Evolutionary conservation across 1,284 basidiomycete genomes (phyloP), one percentile per base, ranked within the genome.

Genomic region (Sporisorium graminicola): DNA sequence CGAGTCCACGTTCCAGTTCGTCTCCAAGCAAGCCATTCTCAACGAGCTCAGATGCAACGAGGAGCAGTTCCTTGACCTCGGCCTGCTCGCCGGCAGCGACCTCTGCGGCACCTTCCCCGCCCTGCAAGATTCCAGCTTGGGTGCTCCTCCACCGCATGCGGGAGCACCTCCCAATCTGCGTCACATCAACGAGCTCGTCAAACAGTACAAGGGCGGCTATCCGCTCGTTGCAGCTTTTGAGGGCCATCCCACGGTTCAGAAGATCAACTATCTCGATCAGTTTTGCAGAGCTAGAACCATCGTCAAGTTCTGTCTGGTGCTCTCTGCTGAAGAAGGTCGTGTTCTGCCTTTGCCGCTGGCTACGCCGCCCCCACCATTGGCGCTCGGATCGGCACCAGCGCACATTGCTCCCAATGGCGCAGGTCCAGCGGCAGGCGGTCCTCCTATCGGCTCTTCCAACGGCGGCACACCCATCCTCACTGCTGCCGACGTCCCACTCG

Each of bases 61-160:
- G 77, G 95, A 98, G 83, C 95, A 98, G 85, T 97, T 99, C 87
- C 91, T 99, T 75, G 96, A 99, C 86, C 89, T 95, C 72, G 92
- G 91, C 22, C 92, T 99, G 76, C 89, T 99, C 42, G 91, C 95
- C 42, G 97, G 97, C 27, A 96, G 92, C 77, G 93, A 95, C 42
- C 90, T 94, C 79, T 92, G 91, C 8, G 90, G 91, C 2, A 91
- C 95, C 2, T 13, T 96, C 96, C 89, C 95, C 92, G 72, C 82
- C 66, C 57, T 86, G 35, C 42, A 93, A 92, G 57, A 92, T 89
- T 66, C 89, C 89, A 78, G 80, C 43, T 62, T 75, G 8, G 75
- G 77, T 16, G 55, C 71, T 7, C 65, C 78, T 47, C 74, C 65
- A 43, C 56, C 63, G 27, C 69, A 67, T 18, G 58, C 66, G 2